Evolutionary conservation across 164 flowering plant species (phyloP).

Genomic region (Protea cynaroides): DNA sequence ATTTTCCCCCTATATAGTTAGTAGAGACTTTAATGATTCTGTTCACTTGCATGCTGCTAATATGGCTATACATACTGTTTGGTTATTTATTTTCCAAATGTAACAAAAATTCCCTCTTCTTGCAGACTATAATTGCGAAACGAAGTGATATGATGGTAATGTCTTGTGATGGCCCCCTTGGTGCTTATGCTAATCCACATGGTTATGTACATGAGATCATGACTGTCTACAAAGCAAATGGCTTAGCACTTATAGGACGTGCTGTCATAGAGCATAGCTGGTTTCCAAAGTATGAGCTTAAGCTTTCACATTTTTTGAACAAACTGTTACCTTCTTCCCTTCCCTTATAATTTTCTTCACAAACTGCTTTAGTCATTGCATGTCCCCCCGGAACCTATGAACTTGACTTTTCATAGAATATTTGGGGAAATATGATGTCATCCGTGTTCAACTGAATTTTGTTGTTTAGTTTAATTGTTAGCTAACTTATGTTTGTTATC

Average conservation of each 20-base stretch:
- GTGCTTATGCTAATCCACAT: conserved; percentile 73
- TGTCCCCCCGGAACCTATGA: too few relatives aligned
- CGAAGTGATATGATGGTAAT: conserved; percentile 86
- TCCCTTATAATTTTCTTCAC: neutral
- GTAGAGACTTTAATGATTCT: neutral
- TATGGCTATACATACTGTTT: neutral
- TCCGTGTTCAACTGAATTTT: neutral
- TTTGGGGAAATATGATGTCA: neutral
- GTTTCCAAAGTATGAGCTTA: conserved; percentile 83
- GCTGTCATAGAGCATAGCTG: conserved; percentile 67
- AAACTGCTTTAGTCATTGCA: neutral
- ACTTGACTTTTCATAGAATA: too few relatives aligned
- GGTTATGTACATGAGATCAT: conserved; percentile 81
- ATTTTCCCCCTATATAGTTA: neutral
- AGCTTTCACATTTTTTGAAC: neutral
- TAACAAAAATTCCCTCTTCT: neutral
- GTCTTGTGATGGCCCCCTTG: conserved; percentile 93
- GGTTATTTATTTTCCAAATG: neutral
- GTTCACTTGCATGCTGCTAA: neutral
- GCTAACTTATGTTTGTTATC: too few relatives aligned
- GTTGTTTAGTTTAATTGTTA: too few relatives aligned
- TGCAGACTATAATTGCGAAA: conserved; percentile 72
- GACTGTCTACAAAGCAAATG: conserved; percentile 65
- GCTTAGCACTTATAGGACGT: conserved; percentile 54
- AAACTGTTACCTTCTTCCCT: neutral